Evolutionary conservation across 352 stramenopile species (phyloP).

Genomic region (Phytophthora sp.): DNA sequence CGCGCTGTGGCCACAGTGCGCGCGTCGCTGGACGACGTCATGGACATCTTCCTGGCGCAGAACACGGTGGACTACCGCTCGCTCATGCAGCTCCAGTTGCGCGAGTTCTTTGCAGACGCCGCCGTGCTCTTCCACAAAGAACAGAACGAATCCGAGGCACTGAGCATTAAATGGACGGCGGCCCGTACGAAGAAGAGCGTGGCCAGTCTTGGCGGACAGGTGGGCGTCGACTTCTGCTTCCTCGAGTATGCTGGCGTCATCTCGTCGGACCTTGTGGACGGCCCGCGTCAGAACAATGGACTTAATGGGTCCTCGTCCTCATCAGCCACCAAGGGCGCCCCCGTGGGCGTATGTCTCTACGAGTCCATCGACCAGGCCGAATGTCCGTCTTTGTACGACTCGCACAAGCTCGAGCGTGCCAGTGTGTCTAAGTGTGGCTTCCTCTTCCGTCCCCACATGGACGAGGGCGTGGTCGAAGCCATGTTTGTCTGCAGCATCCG

Average conservation of each 20-base stretch:
- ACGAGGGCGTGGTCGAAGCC: conserved; percentile 68
- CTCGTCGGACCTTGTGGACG: conserved; percentile 58
- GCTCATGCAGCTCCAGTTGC: conserved; percentile 78
- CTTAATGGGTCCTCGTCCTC: conserved; percentile 23
- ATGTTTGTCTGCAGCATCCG: conserved; percentile 85
- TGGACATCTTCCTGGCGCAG: conserved; percentile 76
- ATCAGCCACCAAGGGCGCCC: not conserved
- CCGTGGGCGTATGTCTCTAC: conserved; percentile 72
- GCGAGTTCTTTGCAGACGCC: conserved; percentile 74
- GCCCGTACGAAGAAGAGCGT: conserved; percentile 71
- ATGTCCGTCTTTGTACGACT: conserved; percentile 74
- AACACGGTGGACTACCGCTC: conserved; percentile 69
- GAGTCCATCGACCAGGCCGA: conserved; percentile 84
- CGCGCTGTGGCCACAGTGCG: conserved; percentile 60
- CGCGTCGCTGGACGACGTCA: conserved; percentile 73
- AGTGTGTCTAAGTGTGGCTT: conserved; percentile 85
- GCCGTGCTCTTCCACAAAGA: conserved; percentile 79
- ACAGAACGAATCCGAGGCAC: conserved; percentile 75
- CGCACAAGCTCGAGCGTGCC: conserved; percentile 70
- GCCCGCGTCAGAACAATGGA: conserved; percentile 41
- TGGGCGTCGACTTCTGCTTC: conserved; percentile 73
- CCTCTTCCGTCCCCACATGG: conserved; percentile 66
- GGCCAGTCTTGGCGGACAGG: conserved; percentile 49
- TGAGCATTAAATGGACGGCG: conserved; percentile 85
- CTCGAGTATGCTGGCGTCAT: conserved; percentile 81